A percentile compares a stretch with the other conserved stretches of the same genome.
These are phyloP conservation scores for Tarenaya hassleriana DNA, from an alignment of 345 rosid species.

Conservation along the genomic window DNA sequence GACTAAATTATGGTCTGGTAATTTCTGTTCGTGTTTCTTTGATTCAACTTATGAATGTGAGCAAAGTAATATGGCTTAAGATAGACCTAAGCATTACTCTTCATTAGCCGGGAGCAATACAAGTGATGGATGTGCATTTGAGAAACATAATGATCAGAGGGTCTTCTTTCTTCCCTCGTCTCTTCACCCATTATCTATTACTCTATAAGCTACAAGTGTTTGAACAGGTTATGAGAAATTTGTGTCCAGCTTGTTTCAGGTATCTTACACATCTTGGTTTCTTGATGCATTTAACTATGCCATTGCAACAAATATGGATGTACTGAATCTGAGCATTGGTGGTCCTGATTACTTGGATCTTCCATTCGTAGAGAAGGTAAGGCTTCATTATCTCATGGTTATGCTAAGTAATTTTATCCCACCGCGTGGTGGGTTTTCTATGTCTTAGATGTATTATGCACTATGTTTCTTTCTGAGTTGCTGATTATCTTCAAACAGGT, in stretches of 20 bases:
- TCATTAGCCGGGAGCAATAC: background rate
- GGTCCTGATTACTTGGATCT: slow-evolving; percentile 99
- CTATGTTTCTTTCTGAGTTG: slow-evolving; percentile 4
- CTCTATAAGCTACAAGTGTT: slow-evolving; percentile 10
- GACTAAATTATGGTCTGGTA: slow-evolving; percentile 1
- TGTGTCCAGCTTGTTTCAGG: slow-evolving; percentile 94
- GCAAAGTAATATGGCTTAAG: slow-evolving; percentile 12
- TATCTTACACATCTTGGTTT: slow-evolving; percentile 99
- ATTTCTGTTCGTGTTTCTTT: background rate
- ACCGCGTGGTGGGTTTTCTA: slow-evolving; percentile 10
- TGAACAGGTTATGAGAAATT: slow-evolving; percentile 59
- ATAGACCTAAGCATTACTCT: background rate
- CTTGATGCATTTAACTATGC: slow-evolving; percentile 99
- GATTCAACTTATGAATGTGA: background rate
- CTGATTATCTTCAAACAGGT: slow-evolving; percentile 44
- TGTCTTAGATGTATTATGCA: slow-evolving; percentile 12
- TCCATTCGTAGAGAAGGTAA: slow-evolving; percentile 96
- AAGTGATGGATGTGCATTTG: slow-evolving; percentile 5
- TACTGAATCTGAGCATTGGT: slow-evolving; percentile 93
- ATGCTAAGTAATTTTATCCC: slow-evolving; percentile 3
- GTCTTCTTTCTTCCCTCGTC: slow-evolving; percentile 14
- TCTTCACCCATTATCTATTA: slow-evolving; percentile 4
- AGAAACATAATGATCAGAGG: too few relatives aligned
- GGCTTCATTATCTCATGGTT: slow-evolving; percentile 14
- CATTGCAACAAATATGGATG: slow-evolving; percentile 87